Conservation (phyloP, 345 rosid genomes). For the Pugionium cornutum region DNA sequence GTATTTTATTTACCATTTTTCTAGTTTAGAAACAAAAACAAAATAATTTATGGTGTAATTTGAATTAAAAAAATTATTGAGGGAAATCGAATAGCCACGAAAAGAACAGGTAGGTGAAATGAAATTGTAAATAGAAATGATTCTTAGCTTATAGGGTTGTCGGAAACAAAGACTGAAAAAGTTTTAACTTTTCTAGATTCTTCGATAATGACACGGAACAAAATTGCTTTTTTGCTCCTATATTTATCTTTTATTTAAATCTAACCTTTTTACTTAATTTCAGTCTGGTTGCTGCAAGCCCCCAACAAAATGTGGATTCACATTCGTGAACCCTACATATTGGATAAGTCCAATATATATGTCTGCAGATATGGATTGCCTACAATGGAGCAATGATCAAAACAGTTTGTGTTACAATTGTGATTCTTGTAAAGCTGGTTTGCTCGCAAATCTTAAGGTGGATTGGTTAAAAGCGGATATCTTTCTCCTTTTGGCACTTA, state of each 20-base stretch:
- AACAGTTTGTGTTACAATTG: conserved; percentile 70
- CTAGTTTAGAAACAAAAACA: no score
- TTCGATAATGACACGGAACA: conserved; percentile 27
- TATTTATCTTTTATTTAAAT: conserved; percentile 17
- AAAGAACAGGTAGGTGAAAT: no score
- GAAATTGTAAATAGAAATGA: no score
- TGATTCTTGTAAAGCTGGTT: conserved; percentile 92
- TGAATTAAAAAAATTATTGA: no score
- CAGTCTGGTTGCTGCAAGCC: conserved; percentile 77
- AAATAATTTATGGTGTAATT: no score
- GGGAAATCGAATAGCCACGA: no score
- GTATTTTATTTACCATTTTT: no score
- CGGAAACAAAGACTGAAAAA: conserved; percentile 27
- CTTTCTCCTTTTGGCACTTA: conserved; percentile 54
- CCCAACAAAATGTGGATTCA: conserved; percentile 59
- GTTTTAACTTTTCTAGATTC: conserved; percentile 35
- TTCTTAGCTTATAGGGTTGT: conserved; percentile 24
- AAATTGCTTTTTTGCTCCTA: conserved; percentile 3
- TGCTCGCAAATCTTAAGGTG: conserved; percentile 63
- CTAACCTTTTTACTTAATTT: conserved; percentile 15
- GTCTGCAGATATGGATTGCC: conserved; percentile 82
- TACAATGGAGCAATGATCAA: conserved; percentile 89
- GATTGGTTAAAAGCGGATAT: conserved; percentile 79
- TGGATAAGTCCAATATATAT: conserved; percentile 52
- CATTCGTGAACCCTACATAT: conserved; percentile 57